Evolutionary conservation across 352 stramenopile genomes (phyloP).

Genomic region (Globisporangium cederbergense): DNA sequence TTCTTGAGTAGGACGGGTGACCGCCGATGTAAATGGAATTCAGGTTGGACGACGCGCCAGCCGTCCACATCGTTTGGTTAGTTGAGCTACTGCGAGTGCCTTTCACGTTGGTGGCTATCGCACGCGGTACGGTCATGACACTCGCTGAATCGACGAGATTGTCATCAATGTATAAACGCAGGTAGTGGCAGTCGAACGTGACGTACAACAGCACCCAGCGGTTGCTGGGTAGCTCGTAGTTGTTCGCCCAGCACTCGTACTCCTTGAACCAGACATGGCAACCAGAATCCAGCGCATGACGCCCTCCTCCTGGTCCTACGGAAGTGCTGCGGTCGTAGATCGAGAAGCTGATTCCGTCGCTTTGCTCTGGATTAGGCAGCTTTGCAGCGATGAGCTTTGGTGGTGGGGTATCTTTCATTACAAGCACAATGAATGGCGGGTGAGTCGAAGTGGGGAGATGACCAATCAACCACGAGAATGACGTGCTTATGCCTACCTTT

Average conservation of each 20-base stretch:
- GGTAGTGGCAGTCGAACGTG: conserved; percentile 45
- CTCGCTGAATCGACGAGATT: conserved; percentile 44
- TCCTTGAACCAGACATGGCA: conserved; percentile 42
- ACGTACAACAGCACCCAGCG: conserved; percentile 46
- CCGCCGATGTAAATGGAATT: conserved; percentile 56
- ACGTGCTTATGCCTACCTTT: background rate
- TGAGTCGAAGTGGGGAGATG: conserved; percentile 1
- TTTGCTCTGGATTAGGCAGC: conserved; percentile 17
- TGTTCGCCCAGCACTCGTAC: conserved; percentile 46
- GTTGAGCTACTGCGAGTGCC: conserved; percentile 6
- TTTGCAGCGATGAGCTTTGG: conserved; percentile 48
- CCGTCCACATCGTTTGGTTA: conserved; percentile 18
- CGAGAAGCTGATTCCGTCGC: conserved; percentile 28
- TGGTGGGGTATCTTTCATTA: conserved; percentile 13
- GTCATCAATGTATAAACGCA: conserved; percentile 45
- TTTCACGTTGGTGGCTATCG: background rate
- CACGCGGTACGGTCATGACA: conserved; percentile 7
- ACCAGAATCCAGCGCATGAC: conserved; percentile 22
- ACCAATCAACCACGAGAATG: background rate
- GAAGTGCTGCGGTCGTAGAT: conserved; percentile 51
- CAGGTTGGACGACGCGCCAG: conserved; percentile 15
- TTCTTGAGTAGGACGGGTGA: conserved; percentile 42
- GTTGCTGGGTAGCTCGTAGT: conserved; percentile 47
- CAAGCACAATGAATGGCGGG: background rate
- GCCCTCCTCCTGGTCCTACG: conserved; percentile 1